Percentiles rank a stretch among this genome's conserved stretches.
phyloP scores from a whole-genome alignment of 176 grass and related monocot genomes.

The Cenchrus fungigraminus region DNA sequence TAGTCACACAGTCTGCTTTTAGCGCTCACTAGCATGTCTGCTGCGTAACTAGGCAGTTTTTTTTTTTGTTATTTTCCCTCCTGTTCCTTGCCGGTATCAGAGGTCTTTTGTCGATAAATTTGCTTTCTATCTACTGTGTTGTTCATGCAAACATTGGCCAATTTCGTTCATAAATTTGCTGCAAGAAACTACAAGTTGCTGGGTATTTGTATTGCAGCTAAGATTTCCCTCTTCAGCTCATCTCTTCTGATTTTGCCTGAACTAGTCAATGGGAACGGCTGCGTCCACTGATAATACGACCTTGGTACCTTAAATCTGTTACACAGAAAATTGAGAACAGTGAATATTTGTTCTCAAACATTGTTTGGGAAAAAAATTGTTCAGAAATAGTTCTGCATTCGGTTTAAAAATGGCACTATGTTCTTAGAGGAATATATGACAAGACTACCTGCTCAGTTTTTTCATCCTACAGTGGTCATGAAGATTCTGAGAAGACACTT shows the following conservation, averaged over 20 bases:
- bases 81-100: too few species aligned
- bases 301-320: slow-evolving; percentile 88
- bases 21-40: too few species aligned
- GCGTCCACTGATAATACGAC: slow-evolving; percentile 59
- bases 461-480: slow-evolving; percentile 54
- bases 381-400: not conserved
- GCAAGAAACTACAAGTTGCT: slow-evolving; percentile 60
- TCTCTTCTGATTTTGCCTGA: slow-evolving; percentile 91
- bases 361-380: not conserved
- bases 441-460: slow-evolving; percentile 74
- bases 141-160: too few species aligned
- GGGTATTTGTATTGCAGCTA: slow-evolving; percentile 50
- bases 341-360: not conserved
- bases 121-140: too few species aligned
- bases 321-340: slow-evolving; percentile 5
- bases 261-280: slow-evolving; percentile 71
- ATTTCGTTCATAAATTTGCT: not conserved
- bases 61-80: too few species aligned
- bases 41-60: too few species aligned
- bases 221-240: slow-evolving; percentile 61
- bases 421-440: not conserved
- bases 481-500: slow-evolving; percentile 60
- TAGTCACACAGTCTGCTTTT: too few species aligned
- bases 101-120: too few species aligned
- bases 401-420: not conserved